phyloP scores from a whole-genome alignment of 2,329 filamentous ascomycete species.

The Microdochium nivale region DNA sequence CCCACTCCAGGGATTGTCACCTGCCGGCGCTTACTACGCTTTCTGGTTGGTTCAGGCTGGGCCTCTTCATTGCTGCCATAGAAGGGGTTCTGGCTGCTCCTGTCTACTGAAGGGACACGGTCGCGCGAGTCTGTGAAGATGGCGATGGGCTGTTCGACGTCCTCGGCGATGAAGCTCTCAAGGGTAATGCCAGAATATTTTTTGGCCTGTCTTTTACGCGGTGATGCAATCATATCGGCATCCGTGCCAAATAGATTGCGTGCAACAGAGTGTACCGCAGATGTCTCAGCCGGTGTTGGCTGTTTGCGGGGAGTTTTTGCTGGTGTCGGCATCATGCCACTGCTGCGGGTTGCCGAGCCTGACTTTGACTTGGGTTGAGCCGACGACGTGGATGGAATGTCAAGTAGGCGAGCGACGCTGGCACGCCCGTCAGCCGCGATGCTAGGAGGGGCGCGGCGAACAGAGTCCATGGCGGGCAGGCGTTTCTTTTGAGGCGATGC shows the following conservation, averaged over 20 bases:
- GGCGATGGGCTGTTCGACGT: slow-evolving; percentile 50
- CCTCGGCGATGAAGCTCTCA: slow-evolving; percentile 49
- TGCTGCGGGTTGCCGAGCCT: slow-evolving; percentile 17
- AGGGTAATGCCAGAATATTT: slow-evolving; percentile 46
- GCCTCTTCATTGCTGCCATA: slow-evolving; percentile 34
- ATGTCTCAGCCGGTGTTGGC: slow-evolving; percentile 38
- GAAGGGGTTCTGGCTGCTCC: slow-evolving; percentile 65
- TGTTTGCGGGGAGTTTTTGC: slow-evolving; percentile 68
- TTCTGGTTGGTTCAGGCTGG: slow-evolving; percentile 31
- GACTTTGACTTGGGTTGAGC: slow-evolving; percentile 15
- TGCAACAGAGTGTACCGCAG: slow-evolving; percentile 44
- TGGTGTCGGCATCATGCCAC: slow-evolving; percentile 65
- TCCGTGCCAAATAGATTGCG: slow-evolving; percentile 55
- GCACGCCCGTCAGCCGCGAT: slow-evolving; percentile 34
- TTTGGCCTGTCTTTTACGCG: slow-evolving; percentile 48
- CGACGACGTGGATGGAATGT: slow-evolving; percentile 17
- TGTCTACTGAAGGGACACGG: slow-evolving; percentile 59
- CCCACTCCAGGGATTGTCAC: slow-evolving; percentile 49
- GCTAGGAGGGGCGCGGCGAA: slow-evolving; percentile 35
- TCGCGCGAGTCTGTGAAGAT: slow-evolving; percentile 79
- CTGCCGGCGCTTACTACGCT: slow-evolving; percentile 46
- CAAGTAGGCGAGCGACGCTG: slow-evolving; percentile 33
- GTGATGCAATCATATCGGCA: slow-evolving; percentile 48
- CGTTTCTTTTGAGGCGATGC: slow-evolving; percentile 44
- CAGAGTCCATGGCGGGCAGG: slow-evolving; percentile 34